Evolutionary conservation across 2,329 filamentous ascomycete genomes (phyloP).

Genomic region (Fusarium beomiforme): DNA sequence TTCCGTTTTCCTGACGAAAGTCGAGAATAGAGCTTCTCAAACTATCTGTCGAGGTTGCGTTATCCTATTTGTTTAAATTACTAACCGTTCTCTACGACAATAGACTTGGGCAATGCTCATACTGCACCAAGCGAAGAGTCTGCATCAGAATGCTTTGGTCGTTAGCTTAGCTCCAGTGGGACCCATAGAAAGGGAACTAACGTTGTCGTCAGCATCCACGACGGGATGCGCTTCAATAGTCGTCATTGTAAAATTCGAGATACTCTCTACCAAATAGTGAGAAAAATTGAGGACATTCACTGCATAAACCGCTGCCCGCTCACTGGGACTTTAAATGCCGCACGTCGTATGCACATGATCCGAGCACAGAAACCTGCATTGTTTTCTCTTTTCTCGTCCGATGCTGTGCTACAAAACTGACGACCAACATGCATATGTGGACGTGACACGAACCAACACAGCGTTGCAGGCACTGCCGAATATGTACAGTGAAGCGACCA

Average conservation of each 20-base stretch:
- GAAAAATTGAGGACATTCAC: not conserved
- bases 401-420: not conserved
- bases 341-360: not conserved
- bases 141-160: accelerated
- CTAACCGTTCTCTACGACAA: too few species aligned
- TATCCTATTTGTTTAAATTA: not conserved
- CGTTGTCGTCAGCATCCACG: slow-evolving; percentile 7
- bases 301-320: not conserved
- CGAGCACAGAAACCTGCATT: not conserved
- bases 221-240: slow-evolving; percentile 14
- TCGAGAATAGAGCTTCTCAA: slow-evolving; percentile 16
- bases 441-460: not conserved
- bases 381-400: slow-evolving; percentile 9
- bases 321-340: slow-evolving; percentile 1
- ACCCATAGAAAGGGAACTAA: not conserved
- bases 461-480: not conserved
- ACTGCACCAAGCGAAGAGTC: not conserved
- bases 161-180: not conserved
- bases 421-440: slow-evolving; percentile 1
- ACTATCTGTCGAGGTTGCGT: slow-evolving; percentile 16
- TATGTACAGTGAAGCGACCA: not conserved
- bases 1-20: slow-evolving; percentile 13
- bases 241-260: not conserved
- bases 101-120: not conserved
- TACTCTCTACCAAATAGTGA: not conserved